Evolutionary conservation across 352 stramenopile species (phyloP), one percentile per base, ranked within the genome.

Genomic region (Phytophthora pseudosyringae): DNA sequence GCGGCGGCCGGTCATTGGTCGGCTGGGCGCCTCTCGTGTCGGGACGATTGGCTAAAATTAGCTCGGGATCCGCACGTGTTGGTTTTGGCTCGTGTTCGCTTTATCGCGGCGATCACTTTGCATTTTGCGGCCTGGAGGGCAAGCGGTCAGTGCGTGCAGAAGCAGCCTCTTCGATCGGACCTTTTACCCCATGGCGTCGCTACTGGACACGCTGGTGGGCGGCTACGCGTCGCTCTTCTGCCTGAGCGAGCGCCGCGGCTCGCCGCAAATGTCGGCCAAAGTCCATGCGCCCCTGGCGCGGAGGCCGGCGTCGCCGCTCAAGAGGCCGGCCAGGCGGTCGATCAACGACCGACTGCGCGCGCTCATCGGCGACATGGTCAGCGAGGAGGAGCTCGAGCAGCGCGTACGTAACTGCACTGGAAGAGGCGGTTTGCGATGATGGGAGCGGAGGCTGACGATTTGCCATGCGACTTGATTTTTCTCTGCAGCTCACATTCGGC

Each of bases 341-440:
- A 81, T 93, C 59, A 48, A 93, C 65, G 80, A 89, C 44, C 80
- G 75, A 11, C 55, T 93, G 45, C 85, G 85, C 28, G 63, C 52
- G 25, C 50, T 90, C 43, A 89, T 93, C 18, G 83, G 83, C 46
- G 70, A 79, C 43, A 70, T 89, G 47, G 75, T 91, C 64, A 77
- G 77, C 8, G 83, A 91, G 53, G 67, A 81, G 39, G 55, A 90
- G 39, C 81, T 93, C 25, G 60, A 80, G 49, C 47, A 78, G 41
- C 64, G 66, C 26, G 76, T 86, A 73, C 54, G 75, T 74, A 43
- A 43, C 11, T n/a, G 15, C 18, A 59, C 47, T 58, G 6, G 10
- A 50, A 26, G 25, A 15, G 1, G 15, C 26, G 21, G 32, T 28
- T 59, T 56, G 38, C 36, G 26, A 21, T 38, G 48, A 12, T 39